Evolutionary conservation across 2,329 filamentous ascomycete genomes (phyloP), one percentile per base, ranked within the genome.

Genomic region (Acarospora socialis): DNA sequence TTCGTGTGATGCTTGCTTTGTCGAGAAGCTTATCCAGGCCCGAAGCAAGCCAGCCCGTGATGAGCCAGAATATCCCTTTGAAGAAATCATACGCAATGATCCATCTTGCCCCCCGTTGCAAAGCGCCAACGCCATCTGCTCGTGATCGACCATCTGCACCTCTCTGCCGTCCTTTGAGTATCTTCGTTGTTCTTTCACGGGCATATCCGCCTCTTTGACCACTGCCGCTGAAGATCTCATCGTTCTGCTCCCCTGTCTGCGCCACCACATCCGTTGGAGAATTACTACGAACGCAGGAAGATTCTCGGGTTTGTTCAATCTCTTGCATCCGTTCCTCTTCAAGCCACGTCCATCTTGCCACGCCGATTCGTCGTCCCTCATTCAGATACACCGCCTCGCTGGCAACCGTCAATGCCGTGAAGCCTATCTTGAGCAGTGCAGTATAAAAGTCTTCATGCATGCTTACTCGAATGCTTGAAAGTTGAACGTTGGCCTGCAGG

Each of bases 391-490:
- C 90, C 3, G 87, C 87, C 54, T 95, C 86, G 46, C 83, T 93
- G 1, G 90, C 90, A 54, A 92, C 87, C 1, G 83, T 92, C 38
- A 95, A 73, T 8, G 87, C 76, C 7, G 76, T 77, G 49, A 94
- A 94, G 0, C 90, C 90, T 21, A 83, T 73, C 37, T 86, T 77
- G 3, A 95, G 65, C 4, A 95, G 63, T 0, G 83, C 81, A 0
- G 84, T 92, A 52, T 95, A 98, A 50, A 95, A 94, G 51, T 98
- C 90, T 64, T 95, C 92, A 34, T 83, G 75, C 62, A 80, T 75
- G 25, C 77, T 81, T 33, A 95, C 71, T 8, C 77, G 73, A 21
- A 94, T 72, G 22, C 79, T 77, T 1, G 80, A 79, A 14, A 94
- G 66, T 8, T 90, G 84, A 3, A 87, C 73, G 37, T 90, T 90